Conservation (phyloP, 257 asterid genomes). For the Petunia secreta region DNA sequence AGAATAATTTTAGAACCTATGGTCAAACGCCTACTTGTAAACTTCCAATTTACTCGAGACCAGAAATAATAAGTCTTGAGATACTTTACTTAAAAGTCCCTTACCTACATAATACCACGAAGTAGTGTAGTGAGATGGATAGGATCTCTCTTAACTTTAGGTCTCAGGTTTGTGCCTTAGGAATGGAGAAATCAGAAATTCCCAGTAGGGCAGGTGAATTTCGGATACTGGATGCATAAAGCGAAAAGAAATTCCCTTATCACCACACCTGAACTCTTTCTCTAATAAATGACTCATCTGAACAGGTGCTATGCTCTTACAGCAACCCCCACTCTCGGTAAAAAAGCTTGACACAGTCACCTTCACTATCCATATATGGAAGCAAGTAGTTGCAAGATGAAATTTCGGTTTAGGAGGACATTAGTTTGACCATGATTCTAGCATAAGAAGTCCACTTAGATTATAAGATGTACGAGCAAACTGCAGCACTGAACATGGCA, state of each 20-base stretch:
- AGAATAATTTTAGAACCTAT: no score
- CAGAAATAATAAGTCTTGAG: no score
- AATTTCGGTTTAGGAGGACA: not conserved
- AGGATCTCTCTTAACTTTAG: no score
- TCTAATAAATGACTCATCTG: not conserved
- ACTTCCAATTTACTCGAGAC: no score
- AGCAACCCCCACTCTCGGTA: not conserved
- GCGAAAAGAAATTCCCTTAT: not conserved
- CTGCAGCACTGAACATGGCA: not conserved
- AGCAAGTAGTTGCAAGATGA: not conserved
- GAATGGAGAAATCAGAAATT: no score
- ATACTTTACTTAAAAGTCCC: no score
- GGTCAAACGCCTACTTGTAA: no score
- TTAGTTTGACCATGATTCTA: not conserved
- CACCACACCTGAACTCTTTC: not conserved
- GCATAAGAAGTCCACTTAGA: not conserved
- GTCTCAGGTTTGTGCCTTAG: no score
- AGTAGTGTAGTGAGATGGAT: no score
- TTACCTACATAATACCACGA: no score
- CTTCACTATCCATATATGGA: not conserved
- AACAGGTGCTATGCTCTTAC: not conserved
- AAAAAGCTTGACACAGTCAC: not conserved
- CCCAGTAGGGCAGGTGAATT: no score
- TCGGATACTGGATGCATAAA: no score
- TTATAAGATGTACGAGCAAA: not conserved